A percentile compares a stretch with the other conserved stretches of the same genome.
Evolutionary conservation across 345 rosid genomes (phyloP).

Genomic region (Citrus hindsii): DNA sequence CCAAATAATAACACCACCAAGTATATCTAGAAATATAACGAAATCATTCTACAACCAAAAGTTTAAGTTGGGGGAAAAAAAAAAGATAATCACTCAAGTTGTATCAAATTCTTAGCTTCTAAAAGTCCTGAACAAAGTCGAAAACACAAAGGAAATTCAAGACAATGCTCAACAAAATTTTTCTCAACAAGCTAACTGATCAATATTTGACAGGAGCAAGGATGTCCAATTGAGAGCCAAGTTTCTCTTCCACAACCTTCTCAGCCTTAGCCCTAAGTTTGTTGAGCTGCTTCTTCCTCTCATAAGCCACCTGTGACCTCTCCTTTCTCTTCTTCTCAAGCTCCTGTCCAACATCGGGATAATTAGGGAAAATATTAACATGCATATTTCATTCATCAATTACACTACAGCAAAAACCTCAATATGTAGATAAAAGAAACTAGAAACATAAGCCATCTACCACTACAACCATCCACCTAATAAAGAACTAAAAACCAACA

Average conservation of each 20-base stretch:
- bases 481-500: neutral
- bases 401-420: neutral
- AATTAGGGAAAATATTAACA: neutral
- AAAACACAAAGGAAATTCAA: conserved; percentile 1
- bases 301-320: conserved; percentile 53
- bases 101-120: neutral
- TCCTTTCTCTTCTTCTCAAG: conserved; percentile 86
- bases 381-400: neutral
- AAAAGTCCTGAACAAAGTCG: neutral
- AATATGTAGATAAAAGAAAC: neutral
- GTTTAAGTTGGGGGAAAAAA: too few species aligned
- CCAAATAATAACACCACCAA: neutral
- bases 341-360: conserved; percentile 33
- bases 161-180: conserved; percentile 8
- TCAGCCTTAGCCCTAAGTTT: conserved; percentile 83
- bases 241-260: conserved; percentile 73
- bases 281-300: conserved; percentile 74
- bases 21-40: conserved; percentile 3
- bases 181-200: conserved; percentile 5
- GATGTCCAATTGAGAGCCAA: conserved; percentile 63
- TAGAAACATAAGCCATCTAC: neutral
- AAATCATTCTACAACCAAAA: neutral
- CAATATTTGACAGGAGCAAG: conserved; percentile 63
- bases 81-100: neutral
- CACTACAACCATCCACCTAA: neutral